phyloP scores from a whole-genome alignment of 1,284 basidiomycete species.

The Puccinia triticina region DNA sequence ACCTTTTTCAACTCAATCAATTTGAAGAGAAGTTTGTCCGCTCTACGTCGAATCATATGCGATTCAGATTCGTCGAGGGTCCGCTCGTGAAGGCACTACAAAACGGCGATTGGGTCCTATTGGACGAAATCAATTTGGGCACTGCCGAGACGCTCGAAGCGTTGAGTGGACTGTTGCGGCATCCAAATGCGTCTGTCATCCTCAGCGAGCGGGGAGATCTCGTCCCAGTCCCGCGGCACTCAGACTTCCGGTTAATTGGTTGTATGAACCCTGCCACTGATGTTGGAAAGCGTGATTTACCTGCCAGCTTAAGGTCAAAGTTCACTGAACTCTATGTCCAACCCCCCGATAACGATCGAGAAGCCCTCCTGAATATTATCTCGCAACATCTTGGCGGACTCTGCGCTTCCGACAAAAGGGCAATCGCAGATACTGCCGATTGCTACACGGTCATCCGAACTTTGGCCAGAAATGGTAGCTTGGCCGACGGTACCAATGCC shows the following conservation, averaged over 20 bases:
- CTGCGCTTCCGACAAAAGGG: conserved; percentile 81
- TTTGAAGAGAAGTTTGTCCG: conserved; percentile 82
- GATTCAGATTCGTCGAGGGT: conserved; percentile 94
- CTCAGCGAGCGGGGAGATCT: conserved; percentile 91
- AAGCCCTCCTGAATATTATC: conserved; percentile 85
- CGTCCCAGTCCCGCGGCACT: conserved; percentile 85
- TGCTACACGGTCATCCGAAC: conserved; percentile 83
- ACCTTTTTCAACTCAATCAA: conserved; percentile 67
- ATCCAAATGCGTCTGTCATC: conserved; percentile 83
- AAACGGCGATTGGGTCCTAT: conserved; percentile 88
- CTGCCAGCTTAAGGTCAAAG: conserved; percentile 81
- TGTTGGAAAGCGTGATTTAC: conserved; percentile 95
- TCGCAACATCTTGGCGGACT: conserved; percentile 84
- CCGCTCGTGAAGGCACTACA: conserved; percentile 90
- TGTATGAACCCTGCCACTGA: conserved; percentile 99
- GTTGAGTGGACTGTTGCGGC: conserved; percentile 80
- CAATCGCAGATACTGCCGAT: conserved; percentile 87
- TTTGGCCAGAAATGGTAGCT: conserved; percentile 75
- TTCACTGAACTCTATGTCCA: conserved; percentile 97
- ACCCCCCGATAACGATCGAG: conserved; percentile 86
- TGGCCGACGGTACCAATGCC: conserved; percentile 92
- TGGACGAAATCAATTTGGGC: conserved; percentile 96
- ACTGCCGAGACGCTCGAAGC: conserved; percentile 93
- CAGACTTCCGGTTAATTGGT: conserved; percentile 93
- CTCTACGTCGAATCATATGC: conserved; percentile 77